Conservation (phyloP, 2,329 filamentous ascomycete genomes). For the Paraphaeosphaeria minitans region DNA sequence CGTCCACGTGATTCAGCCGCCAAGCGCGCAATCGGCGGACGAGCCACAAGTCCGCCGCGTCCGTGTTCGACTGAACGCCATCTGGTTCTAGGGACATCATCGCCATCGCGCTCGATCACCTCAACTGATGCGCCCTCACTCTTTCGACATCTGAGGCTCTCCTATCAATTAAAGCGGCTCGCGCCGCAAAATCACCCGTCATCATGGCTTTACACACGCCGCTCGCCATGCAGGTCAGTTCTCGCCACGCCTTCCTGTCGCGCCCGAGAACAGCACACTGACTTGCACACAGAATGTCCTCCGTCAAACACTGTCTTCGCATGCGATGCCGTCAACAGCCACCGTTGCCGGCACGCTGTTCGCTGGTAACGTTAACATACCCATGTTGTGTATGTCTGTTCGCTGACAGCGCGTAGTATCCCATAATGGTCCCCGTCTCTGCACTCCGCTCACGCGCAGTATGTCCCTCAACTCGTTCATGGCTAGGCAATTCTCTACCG, state of each 20-base stretch:
- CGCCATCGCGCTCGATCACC: conserved; percentile 21
- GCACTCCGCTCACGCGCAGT: conserved; percentile 41
- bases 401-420: conserved; percentile 31
- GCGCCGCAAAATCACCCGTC: conserved; percentile 32
- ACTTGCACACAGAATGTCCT: conserved; percentile 50
- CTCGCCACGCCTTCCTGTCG: conserved; percentile 34
- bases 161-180: conserved; percentile 30
- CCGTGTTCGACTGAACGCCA: conserved; percentile 16
- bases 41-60: not conserved
- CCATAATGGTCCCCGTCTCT: conserved; percentile 37
- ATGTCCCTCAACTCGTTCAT: conserved; percentile 31
- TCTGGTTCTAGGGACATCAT: conserved; percentile 30
- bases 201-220: conserved; percentile 60
- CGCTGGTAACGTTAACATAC: conserved; percentile 18
- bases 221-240: conserved; percentile 54
- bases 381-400: not conserved
- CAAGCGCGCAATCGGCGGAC: conserved; percentile 10
- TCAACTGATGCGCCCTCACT: conserved; percentile 26
- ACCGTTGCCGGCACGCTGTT: conserved; percentile 22
- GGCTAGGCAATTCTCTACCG: conserved; percentile 47
- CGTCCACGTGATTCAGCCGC: conserved; percentile 6
- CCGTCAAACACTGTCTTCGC: conserved; percentile 17
- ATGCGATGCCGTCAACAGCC: conserved; percentile 18
- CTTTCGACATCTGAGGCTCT: conserved; percentile 23
- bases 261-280: conserved; percentile 26